phyloP scores from a whole-genome alignment of 2,329 filamentous ascomycete species.

The Davidsoniella virescens region DNA sequence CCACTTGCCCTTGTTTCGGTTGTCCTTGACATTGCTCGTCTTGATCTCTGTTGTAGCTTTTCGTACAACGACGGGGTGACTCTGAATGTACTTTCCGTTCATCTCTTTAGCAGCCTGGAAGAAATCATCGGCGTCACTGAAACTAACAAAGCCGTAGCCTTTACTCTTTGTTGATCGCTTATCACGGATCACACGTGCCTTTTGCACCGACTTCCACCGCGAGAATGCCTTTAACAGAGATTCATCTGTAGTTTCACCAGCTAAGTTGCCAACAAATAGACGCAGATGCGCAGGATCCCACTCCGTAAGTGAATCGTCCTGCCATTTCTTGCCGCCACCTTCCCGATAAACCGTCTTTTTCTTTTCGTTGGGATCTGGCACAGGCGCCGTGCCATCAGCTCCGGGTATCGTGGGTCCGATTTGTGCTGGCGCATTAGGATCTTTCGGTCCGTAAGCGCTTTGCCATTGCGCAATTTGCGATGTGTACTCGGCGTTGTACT shows the following conservation, averaged over 20 bases:
- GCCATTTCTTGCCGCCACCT: conserved; percentile 86
- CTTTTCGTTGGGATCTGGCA: conserved; percentile 30
- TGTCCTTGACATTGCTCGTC: conserved; percentile 51
- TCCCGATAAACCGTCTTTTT: conserved; percentile 77
- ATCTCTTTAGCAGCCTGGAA: conserved; percentile 95
- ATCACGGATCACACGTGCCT: conserved; percentile 84
- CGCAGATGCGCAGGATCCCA: conserved; percentile 94
- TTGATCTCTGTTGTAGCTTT: conserved; percentile 88
- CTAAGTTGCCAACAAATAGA: conserved; percentile 90
- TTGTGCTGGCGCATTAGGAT: conserved; percentile 27
- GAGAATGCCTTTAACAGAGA: conserved; percentile 87
- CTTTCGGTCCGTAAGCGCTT: conserved; percentile 62
- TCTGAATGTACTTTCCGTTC: conserved; percentile 98
- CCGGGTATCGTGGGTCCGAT: conserved; percentile 16
- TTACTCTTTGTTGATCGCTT: conserved; percentile 94
- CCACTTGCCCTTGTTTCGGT: conserved; percentile 20
- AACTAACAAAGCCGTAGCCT: conserved; percentile 92
- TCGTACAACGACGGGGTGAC: conserved; percentile 75
- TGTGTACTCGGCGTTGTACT: conserved; percentile 32
- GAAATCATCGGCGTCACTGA: conserved; percentile 88
- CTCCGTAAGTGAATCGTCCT: conserved; percentile 72
- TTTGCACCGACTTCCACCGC: conserved; percentile 73
- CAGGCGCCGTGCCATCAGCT: conserved; percentile 26
- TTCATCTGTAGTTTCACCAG: conserved; percentile 93
- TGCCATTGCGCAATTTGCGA: conserved; percentile 92